These are phyloP conservation scores for Boechera divaricarpa DNA, from an alignment of 345 rosid species.

Conservation along the genomic window DNA sequence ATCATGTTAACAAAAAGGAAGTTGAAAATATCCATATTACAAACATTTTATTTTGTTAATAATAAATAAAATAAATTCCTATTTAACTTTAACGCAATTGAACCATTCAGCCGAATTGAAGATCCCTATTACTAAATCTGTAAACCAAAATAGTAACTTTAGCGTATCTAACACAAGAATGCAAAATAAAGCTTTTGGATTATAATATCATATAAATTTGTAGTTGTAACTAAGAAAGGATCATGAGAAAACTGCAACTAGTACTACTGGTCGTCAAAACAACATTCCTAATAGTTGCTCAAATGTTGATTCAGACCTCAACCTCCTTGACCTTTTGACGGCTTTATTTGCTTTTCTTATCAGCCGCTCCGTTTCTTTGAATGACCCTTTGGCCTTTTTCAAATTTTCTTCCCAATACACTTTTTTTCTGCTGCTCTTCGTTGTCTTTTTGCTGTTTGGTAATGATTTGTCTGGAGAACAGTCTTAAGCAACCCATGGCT, in stretches of 20 bases:
- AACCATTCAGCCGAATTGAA: too few relatives aligned
- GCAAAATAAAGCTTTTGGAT: too few relatives aligned
- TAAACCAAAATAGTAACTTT: too few relatives aligned
- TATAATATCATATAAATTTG: not conserved
- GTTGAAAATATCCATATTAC: not conserved
- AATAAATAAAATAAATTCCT: too few relatives aligned
- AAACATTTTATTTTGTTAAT: too few relatives aligned
- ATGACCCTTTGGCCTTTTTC: conserved; percentile 38
- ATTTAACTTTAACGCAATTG: too few relatives aligned
- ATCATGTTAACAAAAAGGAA: not conserved
- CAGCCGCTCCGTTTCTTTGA: not conserved
- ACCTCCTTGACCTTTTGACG: not conserved
- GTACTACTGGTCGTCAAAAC: not conserved
- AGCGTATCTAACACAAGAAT: too few relatives aligned
- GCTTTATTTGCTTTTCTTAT: not conserved
- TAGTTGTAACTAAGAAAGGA: not conserved
- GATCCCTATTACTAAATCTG: too few relatives aligned
- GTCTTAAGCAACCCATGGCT: conserved; percentile 57
- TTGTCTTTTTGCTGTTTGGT: conserved; percentile 43
- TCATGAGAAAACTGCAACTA: not conserved
- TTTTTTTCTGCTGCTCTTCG: conserved; percentile 10
- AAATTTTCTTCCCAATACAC: conserved; percentile 54
- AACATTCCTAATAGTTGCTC: not conserved
- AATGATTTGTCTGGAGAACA: conserved; percentile 38
- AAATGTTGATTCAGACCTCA: not conserved